A percentile compares a stretch with the other conserved stretches of the same genome.
phyloP scores from a whole-genome alignment of 225 moss, liverwort and hornwort genomes.

The Climacium dendroides region DNA sequence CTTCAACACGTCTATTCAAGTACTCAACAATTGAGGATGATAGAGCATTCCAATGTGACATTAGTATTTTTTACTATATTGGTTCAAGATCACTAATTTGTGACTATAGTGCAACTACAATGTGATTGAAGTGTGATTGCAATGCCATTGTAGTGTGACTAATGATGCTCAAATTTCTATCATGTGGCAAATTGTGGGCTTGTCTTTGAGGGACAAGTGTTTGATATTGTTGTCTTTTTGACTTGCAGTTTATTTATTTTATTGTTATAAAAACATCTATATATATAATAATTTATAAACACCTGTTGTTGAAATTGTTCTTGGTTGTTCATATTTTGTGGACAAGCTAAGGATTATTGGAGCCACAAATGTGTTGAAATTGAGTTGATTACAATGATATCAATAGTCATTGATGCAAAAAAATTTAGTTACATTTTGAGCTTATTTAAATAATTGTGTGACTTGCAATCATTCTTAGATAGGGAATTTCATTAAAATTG shows the following conservation, averaged over 20 bases:
- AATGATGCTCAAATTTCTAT: neutral
- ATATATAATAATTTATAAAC: fast-evolving
- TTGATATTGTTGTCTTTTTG: neutral
- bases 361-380: neutral
- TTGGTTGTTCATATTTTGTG: neutral
- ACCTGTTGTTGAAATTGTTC: neutral
- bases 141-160: neutral
- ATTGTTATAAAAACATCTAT: neutral
- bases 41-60: neutral
- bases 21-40: neutral
- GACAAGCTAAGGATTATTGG: neutral
- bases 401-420: neutral
- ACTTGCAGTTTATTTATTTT: neutral
- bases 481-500: too few relatives aligned
- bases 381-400: neutral
- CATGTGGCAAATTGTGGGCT: fast-evolving
- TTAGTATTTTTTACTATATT: neutral
- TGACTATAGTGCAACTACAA: fast-evolving
- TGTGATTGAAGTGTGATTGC: too few relatives aligned
- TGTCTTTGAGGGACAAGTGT: fast-evolving
- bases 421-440: neutral
- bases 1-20: too few relatives aligned
- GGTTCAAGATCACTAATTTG: neutral
- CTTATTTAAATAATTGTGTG: neutral
- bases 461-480: neutral